These are phyloP conservation scores for Erodium texanum DNA, from an alignment of 441 rosid genomes.

Conservation along the genomic window DNA sequence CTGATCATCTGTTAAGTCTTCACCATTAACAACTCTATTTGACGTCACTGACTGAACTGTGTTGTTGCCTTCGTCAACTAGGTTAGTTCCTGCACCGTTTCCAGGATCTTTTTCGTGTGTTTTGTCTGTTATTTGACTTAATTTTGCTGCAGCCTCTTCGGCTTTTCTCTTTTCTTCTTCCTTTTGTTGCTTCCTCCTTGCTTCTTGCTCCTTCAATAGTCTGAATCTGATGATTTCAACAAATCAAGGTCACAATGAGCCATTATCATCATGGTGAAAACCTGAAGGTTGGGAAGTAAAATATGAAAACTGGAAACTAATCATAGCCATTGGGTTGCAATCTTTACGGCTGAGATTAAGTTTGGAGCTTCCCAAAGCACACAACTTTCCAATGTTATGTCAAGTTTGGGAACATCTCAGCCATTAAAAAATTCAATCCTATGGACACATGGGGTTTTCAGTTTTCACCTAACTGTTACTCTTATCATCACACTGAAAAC, in stretches of 20 bases:
- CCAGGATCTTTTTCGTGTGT: background rate
- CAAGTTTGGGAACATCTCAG: no score
- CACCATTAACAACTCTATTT: slow-evolving; percentile 37
- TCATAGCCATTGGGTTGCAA: no score
- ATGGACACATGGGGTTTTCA: no score
- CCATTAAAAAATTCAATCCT: no score
- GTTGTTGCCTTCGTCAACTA: slow-evolving; percentile 18
- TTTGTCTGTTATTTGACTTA: slow-evolving; percentile 14
- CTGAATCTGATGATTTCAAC: slow-evolving; percentile 48
- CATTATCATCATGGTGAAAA: background rate
- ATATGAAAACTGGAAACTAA: no score
- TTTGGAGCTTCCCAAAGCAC: no score
- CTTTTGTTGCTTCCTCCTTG: slow-evolving; percentile 36
- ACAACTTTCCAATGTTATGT: no score
- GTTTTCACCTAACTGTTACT: no score
- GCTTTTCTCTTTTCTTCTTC: slow-evolving; percentile 41
- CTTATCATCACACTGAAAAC: no score
- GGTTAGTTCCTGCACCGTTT: slow-evolving; percentile 21
- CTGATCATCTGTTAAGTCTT: slow-evolving; percentile 24
- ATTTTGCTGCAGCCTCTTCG: slow-evolving; percentile 34
- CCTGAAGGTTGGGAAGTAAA: background rate
- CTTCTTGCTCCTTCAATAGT: slow-evolving; percentile 73
- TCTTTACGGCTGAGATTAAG: background rate
- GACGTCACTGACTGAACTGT: slow-evolving; percentile 8
- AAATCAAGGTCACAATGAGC: slow-evolving; percentile 15